Evolutionary conservation across 2,329 filamentous ascomycete genomes (phyloP), one percentile per base, ranked within the genome.

Genomic region (Ophiostoma sp.): DNA sequence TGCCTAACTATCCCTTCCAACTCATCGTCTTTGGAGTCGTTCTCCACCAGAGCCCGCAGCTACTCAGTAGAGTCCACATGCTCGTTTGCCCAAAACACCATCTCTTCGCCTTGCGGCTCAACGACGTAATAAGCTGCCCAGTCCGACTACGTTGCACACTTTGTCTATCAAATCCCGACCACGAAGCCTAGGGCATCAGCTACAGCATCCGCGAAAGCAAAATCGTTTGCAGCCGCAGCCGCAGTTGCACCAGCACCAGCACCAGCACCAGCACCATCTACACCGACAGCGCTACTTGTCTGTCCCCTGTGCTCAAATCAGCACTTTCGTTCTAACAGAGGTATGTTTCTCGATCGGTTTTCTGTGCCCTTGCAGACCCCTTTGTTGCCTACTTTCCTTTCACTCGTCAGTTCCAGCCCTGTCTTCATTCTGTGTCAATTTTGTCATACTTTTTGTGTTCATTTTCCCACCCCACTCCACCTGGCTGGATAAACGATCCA

Each of bases 401-500:
- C 36, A 52, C 52, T 33, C 3, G n/a, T 25, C 19, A 1, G n/a
- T 33, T 72, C 12, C 15, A 9, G 39, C 17, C 33, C 33, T 33
- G 12, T 63, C 25, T 33, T 57, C 39, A 17, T 63, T 42, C 25
- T 69, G 5, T 64, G 33, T 31, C 39, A 22, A 28, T 36, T 33
- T 28, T 25, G 33, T 25, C 9, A 39, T 19, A n/a, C 12, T 17
- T 39, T 28, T 15, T 19, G 36, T 59, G 15, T 50, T 55, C 52
- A 42, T 50, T 57, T 39, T 45, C 64, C 31, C 22, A 25, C 33
- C 33, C 48, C 36, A 45, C 68, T 55, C 22, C 25, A 36, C 17
- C 48, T 70, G 4, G 48, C 66, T 70, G 66, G 72, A 63, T 73
- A 28, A 74, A 74, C 70, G n/a, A 52, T 63, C 28, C 69, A 69